Base-by-base conservation (phyloP, 2,329 filamentous ascomycete genomes). In the Saccharata proteae region DNA sequence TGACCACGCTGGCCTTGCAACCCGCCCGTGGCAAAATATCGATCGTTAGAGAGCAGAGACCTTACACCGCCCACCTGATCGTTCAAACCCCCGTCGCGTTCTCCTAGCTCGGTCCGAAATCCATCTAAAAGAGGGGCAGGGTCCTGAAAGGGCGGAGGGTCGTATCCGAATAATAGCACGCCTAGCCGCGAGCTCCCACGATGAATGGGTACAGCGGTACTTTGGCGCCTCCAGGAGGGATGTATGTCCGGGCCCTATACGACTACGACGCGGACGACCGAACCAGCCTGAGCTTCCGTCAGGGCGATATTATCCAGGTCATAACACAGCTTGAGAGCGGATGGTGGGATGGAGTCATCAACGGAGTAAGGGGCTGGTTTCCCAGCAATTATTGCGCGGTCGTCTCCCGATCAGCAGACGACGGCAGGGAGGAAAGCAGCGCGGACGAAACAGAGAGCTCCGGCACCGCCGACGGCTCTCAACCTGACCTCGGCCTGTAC, bases 291-390 rank as follows among this genome's bases (percentile, higher is more conserved):
- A 96, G 86, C 61, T 98, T 98, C 59, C 83, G 84, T 47, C 81
- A 93, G 56, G 90, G 90, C 49, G 90, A 98, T 60, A 77, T 96
- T 44, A 98, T 98, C 48, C 88, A 96, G 61, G 90, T 98, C 46
- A 88, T 98, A 47, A 98, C 90, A 32, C 88, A 94, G 61, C 69
- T 96, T 35, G 90, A 98, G 58, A 96, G 86, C 49, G 90, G 90
- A 35, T 98, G 90, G 90, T 98, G 90, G 90, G 90, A 98, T 61
- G 90, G 90, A 29, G 84, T 98, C 34, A 93, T 98, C 54, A 90
- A 94, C 49, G 84, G 86, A 37, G 81, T 93, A 44, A 78, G 90
- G 52, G 90, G 90, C 54, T 98, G 90, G 90, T 98, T 98, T 56
- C 90, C 90, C 21, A 96, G 88, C 67, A 98, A 98, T 58, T 98